These are phyloP conservation scores for Echinosophora koreensis DNA, from an alignment of 306 rosid genomes.

Conservation along the genomic window DNA sequence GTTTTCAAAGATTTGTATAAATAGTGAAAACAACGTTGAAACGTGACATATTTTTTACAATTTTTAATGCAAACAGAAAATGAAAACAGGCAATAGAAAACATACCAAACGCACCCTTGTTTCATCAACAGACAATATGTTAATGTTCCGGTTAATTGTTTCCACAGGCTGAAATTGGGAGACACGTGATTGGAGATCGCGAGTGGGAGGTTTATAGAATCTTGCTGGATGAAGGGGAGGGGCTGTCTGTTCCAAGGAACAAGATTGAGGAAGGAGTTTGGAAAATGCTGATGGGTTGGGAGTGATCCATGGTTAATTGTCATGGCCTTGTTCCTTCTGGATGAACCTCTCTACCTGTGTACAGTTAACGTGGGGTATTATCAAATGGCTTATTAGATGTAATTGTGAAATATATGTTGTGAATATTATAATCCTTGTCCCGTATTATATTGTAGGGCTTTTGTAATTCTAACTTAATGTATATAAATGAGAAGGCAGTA, in stretches of 20 bases:
- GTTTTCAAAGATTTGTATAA: too few species aligned
- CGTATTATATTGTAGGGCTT: slow-evolving; percentile 33
- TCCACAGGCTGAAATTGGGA: slow-evolving; percentile 81
- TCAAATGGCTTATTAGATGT: slow-evolving; percentile 42
- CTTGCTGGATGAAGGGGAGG: slow-evolving; percentile 91
- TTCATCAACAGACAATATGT: slow-evolving; percentile 12
- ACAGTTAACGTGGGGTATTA: slow-evolving; percentile 48
- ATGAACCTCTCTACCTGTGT: slow-evolving; percentile 42
- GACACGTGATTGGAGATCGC: slow-evolving; percentile 74
- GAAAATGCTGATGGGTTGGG: slow-evolving; percentile 99
- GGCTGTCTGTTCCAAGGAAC: slow-evolving; percentile 58
- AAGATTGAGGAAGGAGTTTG: slow-evolving; percentile 80
- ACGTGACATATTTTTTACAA: too few species aligned
- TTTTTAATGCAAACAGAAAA: too few species aligned
- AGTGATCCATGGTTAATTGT: slow-evolving; percentile 46
- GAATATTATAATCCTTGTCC: slow-evolving; percentile 31
- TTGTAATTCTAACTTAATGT: slow-evolving; percentile 47
- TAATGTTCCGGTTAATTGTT: slow-evolving; percentile 32
- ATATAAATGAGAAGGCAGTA: slow-evolving; percentile 49
- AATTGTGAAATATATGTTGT: slow-evolving; percentile 40
- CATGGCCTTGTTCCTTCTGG: slow-evolving; percentile 27
- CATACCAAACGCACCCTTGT: background rate
- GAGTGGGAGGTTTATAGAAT: slow-evolving; percentile 96
- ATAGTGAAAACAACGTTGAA: too few species aligned
- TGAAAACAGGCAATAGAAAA: too few species aligned